A percentile compares a stretch with the other conserved stretches of the same genome.
phyloP scores from a whole-genome alignment of 768 basidiomycete species.

The Fomitopsis serialis region DNA sequence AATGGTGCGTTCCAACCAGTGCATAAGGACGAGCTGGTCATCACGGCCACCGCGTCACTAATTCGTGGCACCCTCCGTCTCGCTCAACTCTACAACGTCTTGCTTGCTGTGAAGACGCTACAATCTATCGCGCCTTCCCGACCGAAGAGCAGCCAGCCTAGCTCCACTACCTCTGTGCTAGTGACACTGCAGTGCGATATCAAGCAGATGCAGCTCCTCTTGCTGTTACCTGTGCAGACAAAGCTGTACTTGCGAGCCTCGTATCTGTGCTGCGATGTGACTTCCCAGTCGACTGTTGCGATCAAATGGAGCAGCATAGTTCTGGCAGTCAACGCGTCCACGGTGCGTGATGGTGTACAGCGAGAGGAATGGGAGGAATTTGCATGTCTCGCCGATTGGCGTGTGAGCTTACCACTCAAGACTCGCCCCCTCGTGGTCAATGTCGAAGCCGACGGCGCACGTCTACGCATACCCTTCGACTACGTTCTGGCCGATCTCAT shows the following conservation, averaged over 20 bases:
- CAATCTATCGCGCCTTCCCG: slow-evolving; percentile 30
- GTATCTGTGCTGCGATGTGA: slow-evolving; percentile 16
- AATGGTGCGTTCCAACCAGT: slow-evolving; percentile 7
- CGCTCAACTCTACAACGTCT: slow-evolving; percentile 61
- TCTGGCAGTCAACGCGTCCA: slow-evolving; percentile 54
- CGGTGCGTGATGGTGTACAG: slow-evolving; percentile 28
- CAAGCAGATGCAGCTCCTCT: slow-evolving; percentile 42
- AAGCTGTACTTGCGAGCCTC: slow-evolving; percentile 35
- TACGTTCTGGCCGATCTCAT: slow-evolving; percentile 75
- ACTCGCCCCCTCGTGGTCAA: slow-evolving; percentile 34
- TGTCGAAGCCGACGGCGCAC: slow-evolving; percentile 57
- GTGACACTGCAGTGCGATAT: slow-evolving; percentile 27
- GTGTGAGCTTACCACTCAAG: slow-evolving; percentile 30
- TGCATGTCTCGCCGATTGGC: slow-evolving; percentile 50
- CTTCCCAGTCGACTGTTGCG: slow-evolving; percentile 16
- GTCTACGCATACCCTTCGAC: slow-evolving; percentile 74
- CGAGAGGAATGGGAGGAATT: slow-evolving; percentile 73
- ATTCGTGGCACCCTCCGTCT: slow-evolving; percentile 51
- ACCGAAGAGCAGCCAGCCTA: slow-evolving; percentile 5
- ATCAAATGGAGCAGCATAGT: slow-evolving; percentile 37
- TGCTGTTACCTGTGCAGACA: slow-evolving; percentile 41
- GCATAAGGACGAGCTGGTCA: slow-evolving; percentile 36
- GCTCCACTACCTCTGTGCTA: slow-evolving; percentile 12
- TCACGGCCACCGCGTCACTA: slow-evolving; percentile 47
- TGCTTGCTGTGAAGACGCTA: slow-evolving; percentile 57